A percentile compares a stretch with the other conserved stretches of the same genome.
phyloP scores from a whole-genome alignment of 2,329 filamentous ascomycete genomes.

The Allantophomopsis cytisporea region DNA sequence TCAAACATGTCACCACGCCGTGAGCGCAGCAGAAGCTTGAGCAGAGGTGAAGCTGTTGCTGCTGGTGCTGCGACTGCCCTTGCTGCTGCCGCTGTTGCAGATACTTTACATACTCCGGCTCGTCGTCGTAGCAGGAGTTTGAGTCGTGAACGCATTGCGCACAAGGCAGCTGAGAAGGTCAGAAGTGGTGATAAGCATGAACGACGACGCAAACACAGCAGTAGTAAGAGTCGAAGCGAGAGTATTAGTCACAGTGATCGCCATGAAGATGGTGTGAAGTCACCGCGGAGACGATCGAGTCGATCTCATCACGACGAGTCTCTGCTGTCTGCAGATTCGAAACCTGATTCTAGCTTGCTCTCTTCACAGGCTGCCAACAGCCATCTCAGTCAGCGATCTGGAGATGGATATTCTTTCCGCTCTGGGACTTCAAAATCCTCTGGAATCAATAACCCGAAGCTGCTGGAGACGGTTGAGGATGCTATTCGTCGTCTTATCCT shows the following conservation, averaged over 20 bases:
- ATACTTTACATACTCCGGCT: constrained; percentile 43
- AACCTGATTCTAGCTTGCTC: constrained; percentile 42
- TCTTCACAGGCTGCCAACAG: constrained; percentile 26
- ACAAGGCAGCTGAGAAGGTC: constrained; percentile 57
- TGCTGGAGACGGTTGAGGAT: constrained; percentile 62
- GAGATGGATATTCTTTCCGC: constrained; percentile 41
- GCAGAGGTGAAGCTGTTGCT: constrained; percentile 13
- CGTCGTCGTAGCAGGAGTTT: constrained; percentile 46
- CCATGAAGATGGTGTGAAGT: constrained; percentile 26
- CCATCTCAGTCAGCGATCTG: constrained; percentile 33
- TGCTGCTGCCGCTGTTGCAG: constrained; percentile 19
- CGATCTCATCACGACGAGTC: constrained; percentile 32
- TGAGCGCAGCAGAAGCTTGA: constrained; percentile 17
- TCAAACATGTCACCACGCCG: constrained; percentile 12
- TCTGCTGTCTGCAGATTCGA: constrained; percentile 19
- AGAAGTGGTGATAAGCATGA: constrained; percentile 32
- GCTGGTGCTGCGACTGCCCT: constrained; percentile 24
- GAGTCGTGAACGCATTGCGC: constrained; percentile 52
- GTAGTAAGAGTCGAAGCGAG: constrained; percentile 27
- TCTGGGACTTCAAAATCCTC: constrained; percentile 45
- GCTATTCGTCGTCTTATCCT: constrained; percentile 62
- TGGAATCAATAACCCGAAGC: constrained; percentile 53
- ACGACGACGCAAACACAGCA: constrained; percentile 25
- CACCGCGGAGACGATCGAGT: constrained; percentile 31
- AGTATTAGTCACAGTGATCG: constrained; percentile 29